Conservation (phyloP, 148 eudicot species). For the Silene latifolia region DNA sequence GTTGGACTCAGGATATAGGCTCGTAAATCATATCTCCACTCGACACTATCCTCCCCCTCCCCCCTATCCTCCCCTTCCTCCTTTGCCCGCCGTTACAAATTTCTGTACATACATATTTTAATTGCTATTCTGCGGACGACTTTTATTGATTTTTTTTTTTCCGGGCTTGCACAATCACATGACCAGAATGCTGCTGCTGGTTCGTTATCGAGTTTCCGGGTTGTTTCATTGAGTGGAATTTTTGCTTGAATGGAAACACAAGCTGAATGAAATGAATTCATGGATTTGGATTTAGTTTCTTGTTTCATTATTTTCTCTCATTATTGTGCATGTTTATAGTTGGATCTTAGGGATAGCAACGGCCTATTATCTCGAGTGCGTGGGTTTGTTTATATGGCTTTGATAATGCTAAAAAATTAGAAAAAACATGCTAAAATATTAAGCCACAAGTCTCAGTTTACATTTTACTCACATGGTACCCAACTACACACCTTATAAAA, state of each 20-base stretch:
- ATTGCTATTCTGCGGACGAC: constrained; percentile 22
- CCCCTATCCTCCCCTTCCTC: constrained; percentile 1
- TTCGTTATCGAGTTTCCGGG: neutral
- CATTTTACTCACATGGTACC: too few relatives aligned
- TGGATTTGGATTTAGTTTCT: neutral
- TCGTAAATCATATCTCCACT: constrained; percentile 19
- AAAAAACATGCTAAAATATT: too few relatives aligned
- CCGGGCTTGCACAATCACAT: neutral
- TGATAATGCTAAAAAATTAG: too few relatives aligned
- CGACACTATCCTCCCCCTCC: constrained; percentile 20
- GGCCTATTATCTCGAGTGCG: too few relatives aligned
- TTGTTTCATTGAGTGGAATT: constrained; percentile 6
- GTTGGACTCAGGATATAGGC: constrained; percentile 31
- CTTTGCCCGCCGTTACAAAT: neutral
- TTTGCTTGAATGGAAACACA: neutral
- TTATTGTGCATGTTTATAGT: neutral
- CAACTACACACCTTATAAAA: too few relatives aligned
- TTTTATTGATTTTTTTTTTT: constrained; percentile 18
- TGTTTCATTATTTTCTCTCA: neutral
- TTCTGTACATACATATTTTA: constrained; percentile 47
- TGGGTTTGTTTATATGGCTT: too few relatives aligned
- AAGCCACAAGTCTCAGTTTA: too few relatives aligned
- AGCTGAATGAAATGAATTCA: neutral
- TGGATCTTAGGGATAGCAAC: too few relatives aligned
- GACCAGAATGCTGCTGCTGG: neutral